These are phyloP conservation scores for Boletus eberwhitei DNA, from an alignment of 768 basidiomycete genomes.

Conservation along the genomic window DNA sequence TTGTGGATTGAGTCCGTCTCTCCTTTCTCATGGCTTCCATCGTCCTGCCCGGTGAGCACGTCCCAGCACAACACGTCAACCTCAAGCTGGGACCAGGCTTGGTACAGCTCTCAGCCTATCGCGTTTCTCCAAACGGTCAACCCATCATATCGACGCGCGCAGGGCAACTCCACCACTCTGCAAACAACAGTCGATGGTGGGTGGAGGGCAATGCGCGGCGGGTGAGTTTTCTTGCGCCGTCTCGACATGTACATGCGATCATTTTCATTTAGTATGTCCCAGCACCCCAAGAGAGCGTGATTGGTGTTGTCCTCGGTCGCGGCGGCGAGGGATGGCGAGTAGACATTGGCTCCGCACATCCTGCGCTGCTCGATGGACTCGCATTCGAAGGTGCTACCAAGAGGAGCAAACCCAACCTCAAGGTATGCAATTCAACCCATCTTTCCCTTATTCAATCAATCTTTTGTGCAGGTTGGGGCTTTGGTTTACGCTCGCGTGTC, in stretches of 20 bases:
- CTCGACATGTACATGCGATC: background rate
- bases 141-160: conserved; percentile 61
- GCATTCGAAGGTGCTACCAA: conserved; percentile 97
- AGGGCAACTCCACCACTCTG: conserved; percentile 64
- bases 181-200: conserved; percentile 82
- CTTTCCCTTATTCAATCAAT: conserved; percentile 5
- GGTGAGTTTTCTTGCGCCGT: conserved; percentile 45
- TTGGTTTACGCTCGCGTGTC: conserved; percentile 91
- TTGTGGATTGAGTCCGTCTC: background rate
- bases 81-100: conserved; percentile 88
- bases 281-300: conserved; percentile 83
- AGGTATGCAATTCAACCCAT: conserved; percentile 44
- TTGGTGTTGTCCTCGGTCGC: conserved; percentile 77
- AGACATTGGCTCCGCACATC: conserved; percentile 88
- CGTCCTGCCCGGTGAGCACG: conserved; percentile 78
- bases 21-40: conserved; percentile 42
- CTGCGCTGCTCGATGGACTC: conserved; percentile 79
- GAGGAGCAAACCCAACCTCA: conserved; percentile 89
- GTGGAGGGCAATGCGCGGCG: conserved; percentile 82
- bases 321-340: conserved; percentile 90
- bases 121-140: conserved; percentile 17
- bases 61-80: conserved; percentile 72
- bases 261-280: conserved; percentile 71
- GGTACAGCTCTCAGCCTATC: conserved; percentile 43
- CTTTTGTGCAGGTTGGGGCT: conserved; percentile 67